These are phyloP conservation scores for Diaporthe sp. DNA, from an alignment of 2,329 filamentous ascomycete species.

Conservation along the genomic window DNA sequence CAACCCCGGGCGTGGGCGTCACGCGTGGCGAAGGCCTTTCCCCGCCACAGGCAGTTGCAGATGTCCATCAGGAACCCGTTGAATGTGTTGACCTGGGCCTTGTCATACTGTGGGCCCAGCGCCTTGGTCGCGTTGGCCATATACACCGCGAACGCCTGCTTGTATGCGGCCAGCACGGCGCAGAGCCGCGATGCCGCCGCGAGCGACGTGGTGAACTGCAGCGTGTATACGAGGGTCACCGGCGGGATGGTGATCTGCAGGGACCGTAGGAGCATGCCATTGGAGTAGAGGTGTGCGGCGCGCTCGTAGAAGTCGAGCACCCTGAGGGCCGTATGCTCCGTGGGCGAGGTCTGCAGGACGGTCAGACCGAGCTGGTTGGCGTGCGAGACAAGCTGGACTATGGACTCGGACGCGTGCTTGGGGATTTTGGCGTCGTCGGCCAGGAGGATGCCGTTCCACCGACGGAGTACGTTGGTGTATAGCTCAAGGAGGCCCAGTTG, in stretches of 20 bases:
- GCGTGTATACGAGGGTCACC: conserved; percentile 75
- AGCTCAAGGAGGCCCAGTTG: conserved; percentile 73
- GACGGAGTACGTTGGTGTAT: conserved; percentile 75
- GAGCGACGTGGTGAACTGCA: conserved; percentile 76
- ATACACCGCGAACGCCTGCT: conserved; percentile 78
- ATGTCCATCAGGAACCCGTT: conserved; percentile 90
- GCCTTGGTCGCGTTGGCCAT: conserved; percentile 56
- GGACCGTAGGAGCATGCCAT: conserved; percentile 61
- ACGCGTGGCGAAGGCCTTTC: conserved; percentile 74
- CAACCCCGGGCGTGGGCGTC: conserved; percentile 75
- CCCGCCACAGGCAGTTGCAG: conserved; percentile 86
- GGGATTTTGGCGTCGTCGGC: conserved; percentile 52
- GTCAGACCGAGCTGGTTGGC: conserved; percentile 70
- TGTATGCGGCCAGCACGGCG: conserved; percentile 78
- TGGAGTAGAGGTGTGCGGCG: conserved; percentile 67
- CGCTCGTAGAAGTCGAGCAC: conserved; percentile 80
- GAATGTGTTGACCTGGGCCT: conserved; percentile 75
- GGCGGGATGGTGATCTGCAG: conserved; percentile 78
- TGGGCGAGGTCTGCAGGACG: conserved; percentile 66
- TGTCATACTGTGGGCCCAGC: conserved; percentile 61
- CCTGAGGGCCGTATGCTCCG: conserved; percentile 61
- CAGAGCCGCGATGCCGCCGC: conserved; percentile 77
- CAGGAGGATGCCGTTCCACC: conserved; percentile 65
- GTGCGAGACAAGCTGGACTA: conserved; percentile 60
- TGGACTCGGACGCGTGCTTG: conserved; percentile 50